phyloP scores from a whole-genome alignment of 1,139 yeast species.

The Meyerozyma athensensis region DNA sequence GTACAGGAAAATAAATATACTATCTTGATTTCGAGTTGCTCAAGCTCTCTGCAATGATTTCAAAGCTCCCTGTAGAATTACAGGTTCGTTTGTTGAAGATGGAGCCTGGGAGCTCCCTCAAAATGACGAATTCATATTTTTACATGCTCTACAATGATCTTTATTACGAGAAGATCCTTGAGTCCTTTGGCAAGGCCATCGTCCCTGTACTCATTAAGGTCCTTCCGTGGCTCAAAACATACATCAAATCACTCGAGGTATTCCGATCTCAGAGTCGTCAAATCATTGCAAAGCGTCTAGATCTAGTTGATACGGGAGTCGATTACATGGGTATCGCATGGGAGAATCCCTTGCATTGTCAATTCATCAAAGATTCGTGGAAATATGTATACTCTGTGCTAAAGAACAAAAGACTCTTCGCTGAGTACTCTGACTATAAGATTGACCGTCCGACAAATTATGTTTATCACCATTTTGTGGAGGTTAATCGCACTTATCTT shows the following conservation, averaged over 20 bases:
- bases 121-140: constrained; percentile 38
- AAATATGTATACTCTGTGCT: constrained; percentile 46
- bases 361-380: constrained; percentile 51
- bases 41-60: constrained; percentile 16
- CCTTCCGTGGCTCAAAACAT: constrained; percentile 39
- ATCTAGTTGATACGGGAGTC: constrained; percentile 14
- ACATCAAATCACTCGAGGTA: constrained; percentile 45
- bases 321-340: constrained; percentile 1
- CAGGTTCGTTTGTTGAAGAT: constrained; percentile 35
- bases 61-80: constrained; percentile 47
- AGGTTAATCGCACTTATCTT: constrained; percentile 45
- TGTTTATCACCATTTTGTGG: constrained; percentile 41
- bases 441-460: constrained; percentile 49
- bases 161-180: constrained; percentile 38
- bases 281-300: constrained; percentile 29
- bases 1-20: not conserved
- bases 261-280: constrained; percentile 35
- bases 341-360: constrained; percentile 13
- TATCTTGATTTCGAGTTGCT: not conserved
- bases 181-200: constrained; percentile 40
- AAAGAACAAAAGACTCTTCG: constrained; percentile 48
- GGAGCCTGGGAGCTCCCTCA: constrained; percentile 41
- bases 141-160: constrained; percentile 48
- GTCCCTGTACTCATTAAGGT: constrained; percentile 23
- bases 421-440: constrained; percentile 47